Percentiles rank a stretch among this genome's conserved stretches.
Conservation (phyloP, 2,329 filamentous ascomycete genomes). For the Penicillium oxalicum region DNA sequence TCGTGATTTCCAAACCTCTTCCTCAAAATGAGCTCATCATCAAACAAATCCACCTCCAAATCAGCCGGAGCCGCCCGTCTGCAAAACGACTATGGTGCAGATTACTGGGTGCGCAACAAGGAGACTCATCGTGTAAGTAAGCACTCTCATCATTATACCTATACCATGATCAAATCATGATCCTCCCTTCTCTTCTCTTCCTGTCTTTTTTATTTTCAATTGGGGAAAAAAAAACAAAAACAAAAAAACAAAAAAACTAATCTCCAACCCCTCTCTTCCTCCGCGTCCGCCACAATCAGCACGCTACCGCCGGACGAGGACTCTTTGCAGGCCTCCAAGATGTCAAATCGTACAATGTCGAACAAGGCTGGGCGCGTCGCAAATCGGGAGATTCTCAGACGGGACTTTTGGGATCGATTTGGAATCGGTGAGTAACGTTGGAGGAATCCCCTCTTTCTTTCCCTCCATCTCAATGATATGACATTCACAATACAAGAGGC, state of each 20-base stretch:
- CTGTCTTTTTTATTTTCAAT: too few species aligned
- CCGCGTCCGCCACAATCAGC: constrained; percentile 11
- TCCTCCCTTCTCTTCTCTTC: neutral
- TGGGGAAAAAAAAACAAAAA: too few species aligned
- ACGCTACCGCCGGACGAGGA: constrained; percentile 30
- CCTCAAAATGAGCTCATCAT: constrained; percentile 7
- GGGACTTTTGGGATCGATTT: constrained; percentile 15
- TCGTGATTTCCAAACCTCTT: neutral
- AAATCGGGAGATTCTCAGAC: constrained; percentile 11
- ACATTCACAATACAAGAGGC: too few species aligned
- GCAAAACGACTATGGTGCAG: constrained; percentile 33
- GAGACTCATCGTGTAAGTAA: constrained; percentile 21
- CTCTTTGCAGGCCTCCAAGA: constrained; percentile 37
- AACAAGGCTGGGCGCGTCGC: constrained; percentile 32
- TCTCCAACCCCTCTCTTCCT: too few species aligned
- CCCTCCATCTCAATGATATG: too few species aligned
- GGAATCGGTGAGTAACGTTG: constrained; percentile 15
- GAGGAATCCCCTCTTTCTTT: too few species aligned
- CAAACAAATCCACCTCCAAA: constrained; percentile 4
- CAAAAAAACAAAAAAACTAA: too few species aligned
- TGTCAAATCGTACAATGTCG: constrained; percentile 35
- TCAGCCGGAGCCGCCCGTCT: constrained; percentile 13
- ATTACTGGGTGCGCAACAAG: constrained; percentile 30
- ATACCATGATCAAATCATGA: neutral
- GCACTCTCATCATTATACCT: neutral